Conservation (phyloP, 345 rosid genomes). For the Sonneratia alba region DNA sequence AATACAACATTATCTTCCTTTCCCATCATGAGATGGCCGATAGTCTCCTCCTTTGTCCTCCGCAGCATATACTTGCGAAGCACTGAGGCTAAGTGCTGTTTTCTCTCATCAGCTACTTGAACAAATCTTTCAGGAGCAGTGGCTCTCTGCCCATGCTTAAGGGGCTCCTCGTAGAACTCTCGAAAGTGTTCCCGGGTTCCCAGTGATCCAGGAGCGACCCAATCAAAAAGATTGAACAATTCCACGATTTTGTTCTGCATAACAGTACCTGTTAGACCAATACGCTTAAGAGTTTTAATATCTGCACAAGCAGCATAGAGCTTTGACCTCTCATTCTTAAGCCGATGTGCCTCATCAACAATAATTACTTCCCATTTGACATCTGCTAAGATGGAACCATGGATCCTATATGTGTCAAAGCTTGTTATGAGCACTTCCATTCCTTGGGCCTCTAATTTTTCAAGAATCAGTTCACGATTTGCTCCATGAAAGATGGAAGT, state of each 20-base stretch:
- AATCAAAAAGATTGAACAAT: slow-evolving; percentile 77
- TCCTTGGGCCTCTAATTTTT: slow-evolving; percentile 54
- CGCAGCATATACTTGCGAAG: slow-evolving; percentile 75
- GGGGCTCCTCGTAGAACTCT: slow-evolving; percentile 77
- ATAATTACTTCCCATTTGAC: slow-evolving; percentile 77
- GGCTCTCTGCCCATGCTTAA: slow-evolving; percentile 83
- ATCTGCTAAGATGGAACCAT: slow-evolving; percentile 54
- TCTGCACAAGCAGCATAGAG: slow-evolving; percentile 64
- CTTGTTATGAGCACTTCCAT: slow-evolving; percentile 75
- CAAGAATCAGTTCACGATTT: slow-evolving; percentile 61
- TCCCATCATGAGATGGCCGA: slow-evolving; percentile 95
- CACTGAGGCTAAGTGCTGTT: slow-evolving; percentile 59
- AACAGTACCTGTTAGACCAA: slow-evolving; percentile 86
- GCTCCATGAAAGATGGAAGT: slow-evolving; percentile 75
- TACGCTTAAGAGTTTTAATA: slow-evolving; percentile 48
- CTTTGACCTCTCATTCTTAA: slow-evolving; percentile 88
- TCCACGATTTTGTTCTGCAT: slow-evolving; percentile 95
- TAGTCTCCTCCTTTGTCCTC: slow-evolving; percentile 94
- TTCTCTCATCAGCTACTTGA: slow-evolving; percentile 66
- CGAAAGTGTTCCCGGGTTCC: slow-evolving; percentile 90
- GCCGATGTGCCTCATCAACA: slow-evolving; percentile 89
- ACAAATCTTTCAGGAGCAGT: slow-evolving; percentile 75
- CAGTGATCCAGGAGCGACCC: slow-evolving; percentile 80
- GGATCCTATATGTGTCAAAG: slow-evolving; percentile 76
- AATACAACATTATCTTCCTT: slow-evolving; percentile 95